Evolutionary conservation across 2,329 filamentous ascomycete genomes (phyloP).

Genomic region (Pseudogymnoascus sp.): DNA sequence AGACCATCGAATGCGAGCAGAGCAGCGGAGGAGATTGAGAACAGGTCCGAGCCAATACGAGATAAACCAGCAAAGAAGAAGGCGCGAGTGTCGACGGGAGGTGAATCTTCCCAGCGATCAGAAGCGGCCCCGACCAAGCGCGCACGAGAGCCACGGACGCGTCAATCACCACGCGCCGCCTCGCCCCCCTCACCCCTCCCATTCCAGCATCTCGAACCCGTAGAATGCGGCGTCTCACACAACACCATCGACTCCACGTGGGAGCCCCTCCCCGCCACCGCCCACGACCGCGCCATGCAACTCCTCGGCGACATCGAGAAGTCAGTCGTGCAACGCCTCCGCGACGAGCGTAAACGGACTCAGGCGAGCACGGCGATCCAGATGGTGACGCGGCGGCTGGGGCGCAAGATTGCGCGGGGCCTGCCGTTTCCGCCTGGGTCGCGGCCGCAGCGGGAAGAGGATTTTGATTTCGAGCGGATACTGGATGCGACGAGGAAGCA

Average conservation of each 20-base stretch:
- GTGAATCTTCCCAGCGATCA: conserved; percentile 9
- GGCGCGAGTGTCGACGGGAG: background rate
- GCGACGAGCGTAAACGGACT: conserved; percentile 35
- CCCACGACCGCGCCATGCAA: conserved; percentile 45
- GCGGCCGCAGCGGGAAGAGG: conserved; percentile 41
- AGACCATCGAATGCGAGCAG: background rate
- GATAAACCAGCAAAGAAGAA: background rate
- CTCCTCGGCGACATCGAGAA: conserved; percentile 52
- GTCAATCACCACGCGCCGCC: background rate
- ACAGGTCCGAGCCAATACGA: background rate
- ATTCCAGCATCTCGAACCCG: conserved; percentile 44
- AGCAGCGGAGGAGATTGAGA: background rate
- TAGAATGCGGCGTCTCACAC: conserved; percentile 47
- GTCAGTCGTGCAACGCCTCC: conserved; percentile 50
- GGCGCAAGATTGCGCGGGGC: conserved; percentile 47
- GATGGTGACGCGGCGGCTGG: conserved; percentile 45
- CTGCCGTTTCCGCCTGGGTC: conserved; percentile 56
- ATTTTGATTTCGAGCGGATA: conserved; percentile 59
- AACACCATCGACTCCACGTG: conserved; percentile 61
- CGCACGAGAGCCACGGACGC: background rate
- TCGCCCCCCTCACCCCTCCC: conserved; percentile 15
- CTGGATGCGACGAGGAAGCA: conserved; percentile 48
- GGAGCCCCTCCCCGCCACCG: conserved; percentile 45
- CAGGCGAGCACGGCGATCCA: conserved; percentile 43
- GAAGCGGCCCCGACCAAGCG: background rate